phyloP scores from a whole-genome alignment of 108 stramenopile species.

The Schizochytrium sp. region DNA sequence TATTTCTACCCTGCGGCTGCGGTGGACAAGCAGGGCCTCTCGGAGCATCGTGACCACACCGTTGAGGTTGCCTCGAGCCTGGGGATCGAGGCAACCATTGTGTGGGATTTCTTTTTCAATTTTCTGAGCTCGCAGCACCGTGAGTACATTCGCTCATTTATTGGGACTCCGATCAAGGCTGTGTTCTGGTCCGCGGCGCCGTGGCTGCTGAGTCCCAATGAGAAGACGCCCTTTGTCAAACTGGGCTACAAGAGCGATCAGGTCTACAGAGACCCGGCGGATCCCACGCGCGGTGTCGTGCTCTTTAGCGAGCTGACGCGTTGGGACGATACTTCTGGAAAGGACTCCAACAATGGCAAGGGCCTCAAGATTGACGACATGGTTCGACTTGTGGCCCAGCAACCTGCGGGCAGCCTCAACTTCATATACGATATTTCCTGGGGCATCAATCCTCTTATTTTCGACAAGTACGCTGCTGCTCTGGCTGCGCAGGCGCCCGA shows the following conservation, averaged over 20 bases:
- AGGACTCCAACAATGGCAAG: neutral
- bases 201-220: slow-evolving; percentile 10
- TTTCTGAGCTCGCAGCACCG: neutral
- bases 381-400: neutral
- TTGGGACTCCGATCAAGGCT: neutral
- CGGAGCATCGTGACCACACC: neutral
- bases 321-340: neutral
- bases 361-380: neutral
- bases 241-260: neutral
- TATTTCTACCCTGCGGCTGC: neutral
- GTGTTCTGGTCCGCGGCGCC: neutral
- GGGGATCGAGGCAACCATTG: neutral
- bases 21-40: neutral
- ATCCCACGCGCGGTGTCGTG: neutral
- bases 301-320: slow-evolving; percentile 1
- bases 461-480: neutral
- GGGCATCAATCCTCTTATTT: neutral
- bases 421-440: neutral
- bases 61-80: neutral
- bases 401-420: neutral
- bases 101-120: neutral
- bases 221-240: slow-evolving; percentile 1
- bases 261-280: neutral
- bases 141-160: neutral
- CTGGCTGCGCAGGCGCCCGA: neutral